Evolutionary conservation across 2,329 filamentous ascomycete genomes (phyloP).

Genomic region (Diatrype stigma): DNA sequence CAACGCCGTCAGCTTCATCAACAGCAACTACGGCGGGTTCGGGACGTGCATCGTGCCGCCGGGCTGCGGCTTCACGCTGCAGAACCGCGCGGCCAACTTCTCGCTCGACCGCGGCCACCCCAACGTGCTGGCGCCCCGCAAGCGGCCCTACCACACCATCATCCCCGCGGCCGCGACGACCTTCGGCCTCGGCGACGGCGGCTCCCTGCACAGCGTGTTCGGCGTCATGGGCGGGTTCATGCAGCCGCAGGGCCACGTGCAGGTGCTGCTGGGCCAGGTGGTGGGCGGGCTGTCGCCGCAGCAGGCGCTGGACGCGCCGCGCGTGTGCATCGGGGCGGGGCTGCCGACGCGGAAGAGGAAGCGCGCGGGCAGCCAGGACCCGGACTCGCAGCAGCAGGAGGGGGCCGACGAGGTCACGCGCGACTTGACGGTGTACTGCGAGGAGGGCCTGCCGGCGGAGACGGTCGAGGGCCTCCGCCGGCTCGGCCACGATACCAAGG

Average conservation of each 20-base stretch:
- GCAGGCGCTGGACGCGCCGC: conserved; percentile 81
- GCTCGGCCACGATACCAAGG: conserved; percentile 69
- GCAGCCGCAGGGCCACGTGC: conserved; percentile 95
- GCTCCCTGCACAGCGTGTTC: conserved; percentile 74
- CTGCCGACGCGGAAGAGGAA: conserved; percentile 59
- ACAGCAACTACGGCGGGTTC: conserved; percentile 88
- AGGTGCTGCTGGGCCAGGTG: conserved; percentile 86
- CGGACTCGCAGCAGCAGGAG: too few relatives aligned
- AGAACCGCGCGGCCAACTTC: conserved; percentile 91
- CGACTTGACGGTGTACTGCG: conserved; percentile 67
- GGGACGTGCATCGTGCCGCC: conserved; percentile 81
- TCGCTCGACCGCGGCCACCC: conserved; percentile 67
- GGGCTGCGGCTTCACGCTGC: conserved; percentile 87
- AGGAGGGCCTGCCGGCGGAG: conserved; percentile 72
- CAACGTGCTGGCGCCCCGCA: conserved; percentile 74
- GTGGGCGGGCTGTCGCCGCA: conserved; percentile 80
- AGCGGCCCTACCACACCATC: conserved; percentile 95
- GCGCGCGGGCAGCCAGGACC: too few relatives aligned
- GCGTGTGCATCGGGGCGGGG: conserved; percentile 80
- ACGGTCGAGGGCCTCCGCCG: conserved; percentile 62
- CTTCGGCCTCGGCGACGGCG: conserved; percentile 58
- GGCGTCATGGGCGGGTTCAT: conserved; percentile 99
- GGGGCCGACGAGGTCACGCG: conserved; percentile 2
- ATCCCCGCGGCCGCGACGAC: conserved; percentile 91
- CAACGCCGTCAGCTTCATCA: conserved; percentile 95